Evolutionary conservation across 2,329 filamentous ascomycete species (phyloP).

Genomic region (Amesomyces nigricolor): DNA sequence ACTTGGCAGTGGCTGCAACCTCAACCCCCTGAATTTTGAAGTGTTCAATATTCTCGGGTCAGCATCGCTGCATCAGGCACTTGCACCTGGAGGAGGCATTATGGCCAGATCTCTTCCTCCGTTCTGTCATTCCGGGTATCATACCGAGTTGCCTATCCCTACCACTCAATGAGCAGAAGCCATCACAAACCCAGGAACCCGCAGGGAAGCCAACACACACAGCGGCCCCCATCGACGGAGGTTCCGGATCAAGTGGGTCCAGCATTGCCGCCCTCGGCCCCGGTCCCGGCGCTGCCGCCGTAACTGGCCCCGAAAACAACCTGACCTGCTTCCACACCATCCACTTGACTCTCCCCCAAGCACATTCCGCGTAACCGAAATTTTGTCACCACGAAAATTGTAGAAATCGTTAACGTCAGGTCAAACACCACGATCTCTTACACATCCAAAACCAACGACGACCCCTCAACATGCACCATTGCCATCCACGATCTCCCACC

Average conservation of each 20-base stretch:
- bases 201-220: slow-evolving; percentile 35
- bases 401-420: slow-evolving; percentile 30
- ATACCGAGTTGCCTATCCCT: slow-evolving; percentile 23
- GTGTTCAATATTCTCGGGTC: no score
- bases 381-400: slow-evolving; percentile 29
- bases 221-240: slow-evolving; percentile 35
- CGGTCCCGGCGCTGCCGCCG: slow-evolving; percentile 19
- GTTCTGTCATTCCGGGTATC: slow-evolving; percentile 26
- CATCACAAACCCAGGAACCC: slow-evolving; percentile 16
- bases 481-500: slow-evolving; percentile 13
- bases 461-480: not conserved
- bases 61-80: not conserved
- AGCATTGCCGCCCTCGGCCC: slow-evolving; percentile 16
- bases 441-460: not conserved
- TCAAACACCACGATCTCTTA: slow-evolving; percentile 7
- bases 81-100: slow-evolving; percentile 30
- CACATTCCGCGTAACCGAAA: slow-evolving; percentile 31
- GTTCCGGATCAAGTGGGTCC: slow-evolving; percentile 18
- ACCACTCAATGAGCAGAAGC: slow-evolving; percentile 27
- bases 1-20: not conserved
- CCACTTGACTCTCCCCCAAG: slow-evolving; percentile 26
- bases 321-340: slow-evolving; percentile 25
- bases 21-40: slow-evolving; percentile 19
- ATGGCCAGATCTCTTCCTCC: slow-evolving; percentile 23
- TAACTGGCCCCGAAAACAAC: slow-evolving; percentile 29